These are phyloP conservation scores for Lunularia cruciata DNA, from an alignment of 225 moss, liverwort and hornwort species.

Conservation along the genomic window DNA sequence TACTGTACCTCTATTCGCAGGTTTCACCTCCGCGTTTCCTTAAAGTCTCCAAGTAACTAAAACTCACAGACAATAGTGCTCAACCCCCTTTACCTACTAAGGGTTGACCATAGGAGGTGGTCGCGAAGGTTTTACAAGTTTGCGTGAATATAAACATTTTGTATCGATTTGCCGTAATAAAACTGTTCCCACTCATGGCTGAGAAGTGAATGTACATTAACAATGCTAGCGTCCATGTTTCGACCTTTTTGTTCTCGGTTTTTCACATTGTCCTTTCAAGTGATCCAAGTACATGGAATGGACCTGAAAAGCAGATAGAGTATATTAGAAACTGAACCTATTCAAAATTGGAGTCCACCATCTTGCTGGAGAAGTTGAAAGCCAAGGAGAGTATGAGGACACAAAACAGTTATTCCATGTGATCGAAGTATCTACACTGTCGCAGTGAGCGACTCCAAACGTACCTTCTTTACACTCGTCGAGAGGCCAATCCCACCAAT, in stretches of 20 bases:
- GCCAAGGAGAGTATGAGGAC: background rate
- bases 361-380: background rate
- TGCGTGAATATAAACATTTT: too few relatives aligned
- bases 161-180: too few relatives aligned
- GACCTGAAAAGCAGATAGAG: constrained; percentile 18
- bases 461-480: constrained; percentile 83
- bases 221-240: too few relatives aligned
- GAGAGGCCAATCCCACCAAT: constrained; percentile 68
- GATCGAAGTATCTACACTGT: background rate
- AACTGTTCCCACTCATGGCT: too few relatives aligned
- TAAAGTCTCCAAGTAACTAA: too few relatives aligned
- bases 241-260: background rate
- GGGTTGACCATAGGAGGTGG: too few relatives aligned
- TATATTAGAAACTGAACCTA: background rate
- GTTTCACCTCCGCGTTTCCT: too few relatives aligned
- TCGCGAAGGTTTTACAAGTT: too few relatives aligned
- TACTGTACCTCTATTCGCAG: too few relatives aligned
- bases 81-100: too few relatives aligned
- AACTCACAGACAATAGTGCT: too few relatives aligned
- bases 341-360: background rate
- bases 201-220: too few relatives aligned
- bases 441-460: background rate
- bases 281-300: constrained; percentile 37
- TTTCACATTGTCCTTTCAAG: background rate
- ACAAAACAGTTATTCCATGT: background rate